Base-by-base conservation (phyloP, 257 asterid genomes). In the Solanum sitiens region DNA sequence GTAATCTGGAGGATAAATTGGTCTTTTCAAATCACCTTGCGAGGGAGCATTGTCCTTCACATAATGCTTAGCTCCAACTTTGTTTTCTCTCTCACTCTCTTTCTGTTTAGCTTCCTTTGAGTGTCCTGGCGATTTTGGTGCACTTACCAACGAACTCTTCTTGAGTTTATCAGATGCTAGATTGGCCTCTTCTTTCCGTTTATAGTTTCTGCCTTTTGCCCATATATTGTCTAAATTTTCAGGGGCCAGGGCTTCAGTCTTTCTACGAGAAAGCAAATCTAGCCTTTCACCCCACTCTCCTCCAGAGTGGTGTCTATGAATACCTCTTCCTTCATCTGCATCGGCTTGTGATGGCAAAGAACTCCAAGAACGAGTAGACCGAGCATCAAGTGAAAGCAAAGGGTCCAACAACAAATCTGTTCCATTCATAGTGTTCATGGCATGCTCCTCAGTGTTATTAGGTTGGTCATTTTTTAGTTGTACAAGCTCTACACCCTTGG, bases 181-280 rank as follows among this genome's bases (percentile, higher is more conserved):
- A 89, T 86, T 85, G 73, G 76, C 86, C 33, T 86, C 95, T 82
- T 92, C 95, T 87, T 92, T 94, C 89, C 90, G 90, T 88, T 88
- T 92, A 90, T 95, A 97, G 92, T 94, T 91, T 94, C 92, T 93
- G 84, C 99, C 98, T 90, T 93, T 95, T 15, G 98, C 86, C 99
- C 99, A 95, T 98, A 97, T 93, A 88, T 94, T 96, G 87, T 97
- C 99, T 86, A 95, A 93, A 93, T 95, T 94, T 89, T 97, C 98
- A 20, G 98, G 98, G 73, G 98, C 96, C 91, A 97, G 90, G 86
- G 93, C 94, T 90, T 94, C 93, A n/a, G 93, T 93, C 89, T 97
- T 97, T 90, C 96, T 93, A 42, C 92, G 95, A 87, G 99, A 95
- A 89, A 94, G 67, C 56, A 86, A 93, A 86, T 94, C 98, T 40